These are phyloP conservation scores for Omphalotus guepiniiformis DNA, from an alignment of 768 basidiomycete genomes.

Conservation along the genomic window DNA sequence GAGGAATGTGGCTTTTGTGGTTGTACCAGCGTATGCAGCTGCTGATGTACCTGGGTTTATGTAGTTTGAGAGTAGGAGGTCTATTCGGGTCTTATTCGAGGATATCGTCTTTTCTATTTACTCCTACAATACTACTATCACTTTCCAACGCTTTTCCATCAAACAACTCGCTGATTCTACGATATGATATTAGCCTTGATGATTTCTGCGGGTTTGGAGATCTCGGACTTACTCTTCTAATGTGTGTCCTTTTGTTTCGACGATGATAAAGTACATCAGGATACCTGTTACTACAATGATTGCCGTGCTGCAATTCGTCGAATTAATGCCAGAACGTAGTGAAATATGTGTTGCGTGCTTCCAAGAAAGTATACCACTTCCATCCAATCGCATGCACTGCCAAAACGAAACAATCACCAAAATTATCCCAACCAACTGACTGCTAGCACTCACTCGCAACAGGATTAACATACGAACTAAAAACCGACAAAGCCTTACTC, in stretches of 20 bases:
- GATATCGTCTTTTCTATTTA: too few species aligned
- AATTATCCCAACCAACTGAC: not conserved
- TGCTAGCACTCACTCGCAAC: conserved; percentile 6
- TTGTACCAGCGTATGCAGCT: conserved; percentile 20
- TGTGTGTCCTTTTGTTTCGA: conserved; percentile 8
- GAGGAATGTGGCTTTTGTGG: conserved; percentile 62
- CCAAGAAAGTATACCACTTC: conserved; percentile 10
- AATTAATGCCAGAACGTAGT: not conserved
- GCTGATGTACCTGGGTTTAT: too few species aligned
- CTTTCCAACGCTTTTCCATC: conserved; percentile 7
- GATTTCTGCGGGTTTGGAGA: too few species aligned
- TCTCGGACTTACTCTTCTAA: conserved; percentile 5
- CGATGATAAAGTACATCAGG: conserved; percentile 1
- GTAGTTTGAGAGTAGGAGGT: too few species aligned
- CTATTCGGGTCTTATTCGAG: too few species aligned
- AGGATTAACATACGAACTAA: conserved; percentile 9
- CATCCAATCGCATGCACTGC: conserved; percentile 6
- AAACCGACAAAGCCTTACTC: not conserved
- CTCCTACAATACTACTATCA: too few species aligned
- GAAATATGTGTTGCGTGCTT: not conserved
- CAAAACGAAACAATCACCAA: not conserved
- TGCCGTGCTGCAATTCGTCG: not conserved
- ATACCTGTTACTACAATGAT: conserved; percentile 5
- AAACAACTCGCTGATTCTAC: conserved; percentile 8
- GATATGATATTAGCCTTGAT: too few species aligned